A percentile compares a stretch with the other conserved stretches of the same genome.
phyloP scores from a whole-genome alignment of 495 filamentous ascomycete species.

The Aspergillus ellipticus region DNA sequence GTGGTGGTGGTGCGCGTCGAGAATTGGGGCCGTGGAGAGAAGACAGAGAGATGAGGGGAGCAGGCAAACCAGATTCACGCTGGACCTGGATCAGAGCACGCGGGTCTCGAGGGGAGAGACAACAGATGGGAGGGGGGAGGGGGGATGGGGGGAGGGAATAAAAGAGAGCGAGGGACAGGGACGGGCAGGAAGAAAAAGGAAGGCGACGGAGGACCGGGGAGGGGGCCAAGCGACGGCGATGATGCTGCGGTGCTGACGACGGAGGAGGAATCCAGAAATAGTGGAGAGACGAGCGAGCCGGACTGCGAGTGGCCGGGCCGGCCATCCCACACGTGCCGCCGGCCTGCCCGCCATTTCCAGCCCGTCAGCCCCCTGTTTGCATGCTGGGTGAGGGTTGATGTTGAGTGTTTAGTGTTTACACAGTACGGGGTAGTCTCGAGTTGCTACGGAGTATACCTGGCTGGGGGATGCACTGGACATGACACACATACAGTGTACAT shows the following conservation, averaged over 20 bases:
- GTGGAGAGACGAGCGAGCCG: background rate
- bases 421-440: too few species aligned
- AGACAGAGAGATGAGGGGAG: background rate
- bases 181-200: background rate
- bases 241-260: constrained; percentile 1
- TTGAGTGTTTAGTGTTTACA: too few species aligned
- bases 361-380: background rate
- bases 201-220: background rate
- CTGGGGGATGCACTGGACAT: too few species aligned
- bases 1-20: background rate
- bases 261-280: background rate
- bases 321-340: background rate
- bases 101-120: background rate
- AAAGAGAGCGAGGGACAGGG: background rate
- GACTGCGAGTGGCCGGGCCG: background rate
- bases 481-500: too few species aligned
- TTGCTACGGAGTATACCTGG: too few species aligned
- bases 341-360: background rate
- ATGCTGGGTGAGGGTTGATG: too few species aligned
- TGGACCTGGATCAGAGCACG: background rate
- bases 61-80: background rate
- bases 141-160: background rate
- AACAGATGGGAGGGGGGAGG: background rate
- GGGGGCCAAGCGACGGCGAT: background rate
- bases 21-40: background rate